Base-by-base conservation (phyloP, 192 early-diverging fungal species). In the Backusella circina region DNA sequence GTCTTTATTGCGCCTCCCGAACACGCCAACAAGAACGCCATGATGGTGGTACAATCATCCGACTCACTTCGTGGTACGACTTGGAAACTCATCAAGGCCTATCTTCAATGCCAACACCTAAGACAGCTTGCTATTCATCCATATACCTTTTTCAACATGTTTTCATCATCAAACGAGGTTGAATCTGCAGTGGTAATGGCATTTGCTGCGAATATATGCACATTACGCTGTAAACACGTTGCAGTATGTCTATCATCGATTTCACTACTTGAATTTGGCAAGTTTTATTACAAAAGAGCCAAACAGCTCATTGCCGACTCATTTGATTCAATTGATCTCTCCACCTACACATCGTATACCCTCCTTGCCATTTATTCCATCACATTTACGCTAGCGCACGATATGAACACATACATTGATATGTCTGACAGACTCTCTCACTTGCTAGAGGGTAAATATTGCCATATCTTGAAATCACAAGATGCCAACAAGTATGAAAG, bases 81-180 rank as follows among this genome's bases (percentile, higher is more conserved):
- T 0, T 39, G 23, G 23, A 61, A 74, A 18, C 18, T 74, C 5
- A 15, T 74, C 8, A 30, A 32, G 16, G 33, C 57, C n/a, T 74
- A 74, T n/a, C 23, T 54, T 21, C 35, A 44, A 44, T 74, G 73
- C 23, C 65, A 67, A 4, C 73, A 74, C 9, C 28, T 74, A 0
- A 65, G 66, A 64, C 73, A 74, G 16, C 28, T 74, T 18, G 61
- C 64, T 8, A 74, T 74, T 21, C 73, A 74, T 47, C 16, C 44
- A 13, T 65, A 65, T 18, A 74, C 73, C 3, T 74, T 74, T 47
- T 21, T 67, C 23, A 36, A 39, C n/a, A 35, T 54, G 6, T 16
- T 74, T 41, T 12, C 54, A 28, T 61, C 44, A n/a, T 47, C 44
- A 47, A 47, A 61, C 26, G 54, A 61, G 12, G 33, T 47, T 13